Evolutionary conservation across 768 basidiomycete genomes (phyloP), one percentile per base, ranked within the genome.

Genomic region (Termitomyces sp.): DNA sequence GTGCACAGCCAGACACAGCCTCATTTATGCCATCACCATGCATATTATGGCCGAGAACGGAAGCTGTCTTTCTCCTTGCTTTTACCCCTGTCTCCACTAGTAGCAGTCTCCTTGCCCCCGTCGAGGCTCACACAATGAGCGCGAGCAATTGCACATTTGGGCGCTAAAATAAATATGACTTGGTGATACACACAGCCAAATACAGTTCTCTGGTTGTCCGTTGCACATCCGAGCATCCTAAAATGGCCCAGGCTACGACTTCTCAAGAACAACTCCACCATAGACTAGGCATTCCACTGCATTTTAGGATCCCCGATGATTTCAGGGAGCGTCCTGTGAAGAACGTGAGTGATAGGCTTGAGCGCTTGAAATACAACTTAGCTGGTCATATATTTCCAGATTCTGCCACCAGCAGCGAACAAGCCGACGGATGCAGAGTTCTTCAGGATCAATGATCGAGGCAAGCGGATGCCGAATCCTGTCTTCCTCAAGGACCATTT

Each of bases 401-500:
- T 94, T 17, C 78, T 85, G 62, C 80, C 79, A 48, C 92, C 91
- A 39, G 84, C 77, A 2, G 73, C 78, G 59, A 70, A 76, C 63
- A 80, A 71, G 46, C 91, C 91, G 0, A 81, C 83, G 1, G 88
- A 92, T 59, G 84, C 81, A 42, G 82, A 94, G 61, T 85, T 94
- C 71, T 94, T 81, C 69, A 62, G 78, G 55, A 61, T 68, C 42
- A 73, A 81, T 61, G 76, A 79, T 40, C 65, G 75, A 57, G 81
- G 84, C 54, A 73, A 80, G 35, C 71, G 72, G 52, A 83, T 83
- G 59, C 88, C 92, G 19, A 91, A 93, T 66, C 80, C 86, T 53
- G 79, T 80, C 1, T 91, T 89, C 69, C 75, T 98, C 57, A 93
- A 89, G 71, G 80, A 88, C 51, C 95, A 98, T 70, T 96, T 98